phyloP scores from a whole-genome alignment of 371 early-diverging fungal species.

The Mortierella sp. region DNA sequence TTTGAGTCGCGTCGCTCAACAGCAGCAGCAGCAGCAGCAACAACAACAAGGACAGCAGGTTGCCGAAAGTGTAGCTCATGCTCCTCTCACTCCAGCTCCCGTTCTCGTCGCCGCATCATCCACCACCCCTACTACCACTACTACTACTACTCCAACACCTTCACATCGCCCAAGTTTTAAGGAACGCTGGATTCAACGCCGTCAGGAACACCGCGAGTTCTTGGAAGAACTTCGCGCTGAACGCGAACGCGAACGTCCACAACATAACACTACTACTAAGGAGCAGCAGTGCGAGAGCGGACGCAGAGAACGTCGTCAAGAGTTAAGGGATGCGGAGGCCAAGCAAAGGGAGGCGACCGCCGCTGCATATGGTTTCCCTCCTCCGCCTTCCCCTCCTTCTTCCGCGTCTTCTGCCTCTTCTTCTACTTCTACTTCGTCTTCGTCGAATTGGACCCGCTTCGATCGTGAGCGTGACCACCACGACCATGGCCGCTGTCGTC shows the following conservation, averaged over 20 bases:
- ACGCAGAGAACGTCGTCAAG: constrained; percentile 29
- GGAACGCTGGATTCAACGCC: constrained; percentile 31
- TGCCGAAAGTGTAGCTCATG: neutral
- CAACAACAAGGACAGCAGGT: neutral
- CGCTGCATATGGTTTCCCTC: constrained; percentile 25
- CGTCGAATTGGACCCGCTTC: neutral
- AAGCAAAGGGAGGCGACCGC: constrained; percentile 27
- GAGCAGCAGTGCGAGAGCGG: neutral
- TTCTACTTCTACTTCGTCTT: neutral
- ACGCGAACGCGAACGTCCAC: constrained; percentile 2
- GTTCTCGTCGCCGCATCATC: no score
- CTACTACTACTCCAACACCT: neutral
- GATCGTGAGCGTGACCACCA: neutral
- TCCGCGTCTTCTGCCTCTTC: neutral
- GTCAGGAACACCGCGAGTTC: constrained; percentile 21
- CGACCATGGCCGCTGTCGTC: neutral
- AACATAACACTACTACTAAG: neutral
- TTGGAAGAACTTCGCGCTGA: constrained; percentile 17
- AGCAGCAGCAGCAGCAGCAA: neutral
- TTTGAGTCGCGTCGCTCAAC: neutral
- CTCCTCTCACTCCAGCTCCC: no score
- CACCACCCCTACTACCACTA: neutral
- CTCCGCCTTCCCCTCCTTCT: neutral
- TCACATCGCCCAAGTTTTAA: constrained; percentile 17
- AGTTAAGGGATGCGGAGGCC: constrained; percentile 32